These are phyloP conservation scores for Russula dissimulans DNA, from an alignment of 768 basidiomycete genomes.

Conservation along the genomic window DNA sequence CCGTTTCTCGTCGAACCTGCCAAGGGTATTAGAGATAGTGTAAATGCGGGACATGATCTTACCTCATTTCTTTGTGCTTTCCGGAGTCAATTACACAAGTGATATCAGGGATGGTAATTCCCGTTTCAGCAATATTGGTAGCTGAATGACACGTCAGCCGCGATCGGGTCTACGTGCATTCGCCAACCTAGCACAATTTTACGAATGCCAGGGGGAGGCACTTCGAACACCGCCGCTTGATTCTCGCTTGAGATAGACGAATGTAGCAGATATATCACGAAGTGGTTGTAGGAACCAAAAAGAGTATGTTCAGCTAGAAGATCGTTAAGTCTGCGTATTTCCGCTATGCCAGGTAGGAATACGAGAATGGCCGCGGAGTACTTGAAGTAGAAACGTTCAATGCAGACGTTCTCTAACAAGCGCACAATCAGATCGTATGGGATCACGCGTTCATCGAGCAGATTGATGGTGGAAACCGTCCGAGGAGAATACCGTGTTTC, in stretches of 20 bases:
- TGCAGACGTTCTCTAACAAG: constrained; percentile 77
- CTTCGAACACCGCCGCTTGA: constrained; percentile 84
- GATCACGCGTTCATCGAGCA: constrained; percentile 80
- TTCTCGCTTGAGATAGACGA: constrained; percentile 89
- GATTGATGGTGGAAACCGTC: constrained; percentile 71
- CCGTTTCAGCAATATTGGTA: constrained; percentile 93
- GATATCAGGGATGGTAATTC: constrained; percentile 96
- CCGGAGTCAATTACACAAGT: constrained; percentile 94
- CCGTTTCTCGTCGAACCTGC: constrained; percentile 91
- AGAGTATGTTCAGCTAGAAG: constrained; percentile 61
- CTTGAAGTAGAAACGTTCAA: constrained; percentile 39
- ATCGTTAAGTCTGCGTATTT: constrained; percentile 85
- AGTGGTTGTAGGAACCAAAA: constrained; percentile 56
- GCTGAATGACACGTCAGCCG: constrained; percentile 34
- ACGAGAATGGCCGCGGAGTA: constrained; percentile 80
- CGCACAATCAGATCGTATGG: constrained; percentile 85
- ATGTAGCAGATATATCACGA: constrained; percentile 79
- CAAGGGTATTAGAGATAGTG: constrained; percentile 3
- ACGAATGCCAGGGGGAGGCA: constrained; percentile 67
- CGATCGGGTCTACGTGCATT: constrained; percentile 6
- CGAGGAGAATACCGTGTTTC: constrained; percentile 74
- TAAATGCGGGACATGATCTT: neutral
- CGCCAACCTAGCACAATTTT: constrained; percentile 89
- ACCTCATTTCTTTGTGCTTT: constrained; percentile 92
- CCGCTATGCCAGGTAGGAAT: constrained; percentile 92